Base-by-base conservation (phyloP, 164 flowering plant genomes). In the Kingdonia uniflora region DNA sequence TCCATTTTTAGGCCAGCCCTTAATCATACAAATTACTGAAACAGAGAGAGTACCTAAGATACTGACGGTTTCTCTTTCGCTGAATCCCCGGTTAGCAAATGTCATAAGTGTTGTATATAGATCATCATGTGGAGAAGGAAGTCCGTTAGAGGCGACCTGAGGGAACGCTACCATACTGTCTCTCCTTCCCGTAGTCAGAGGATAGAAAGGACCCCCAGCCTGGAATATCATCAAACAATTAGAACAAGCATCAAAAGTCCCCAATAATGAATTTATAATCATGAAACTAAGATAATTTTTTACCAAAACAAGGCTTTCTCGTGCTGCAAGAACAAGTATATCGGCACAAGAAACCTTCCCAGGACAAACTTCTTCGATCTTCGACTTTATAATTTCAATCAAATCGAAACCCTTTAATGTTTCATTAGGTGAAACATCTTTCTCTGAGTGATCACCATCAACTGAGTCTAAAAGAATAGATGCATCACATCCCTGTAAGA, bases 201-300 rank as follows among this genome's bases (percentile, higher is more conserved):
- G 80, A 54, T 80, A 82, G 65, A 67, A 78, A 35, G 81, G 83
- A 21, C 85, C 85, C 21, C 85, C 88, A 33, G 76, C 64, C 84
- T 79, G 60, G 22, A 54, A 47, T 40, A 21, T 15, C 15, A 42
- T 23, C 16, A 16, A 12, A 20, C 48, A 63, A 17, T 13, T 21
- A 47, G 51, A 47, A 2, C n/a, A 47, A 20, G 11, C 5, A 47
- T 6, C 21, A 11, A 20, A 21, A 47, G 11, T 7, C 17, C 21
- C 14, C 14, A 20, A 13, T 39, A 45, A 55, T 1, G 0, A 14
- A 11, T 13, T 19, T 40, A 13, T 11, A 29, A 44, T 21, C 50
- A 58, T 48, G n/a, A 35, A 26, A 19, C 29, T 33, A 53, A 21
- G 14, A 29, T 11, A 50, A 49, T 13, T 17, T 15, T 1, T 25